Evolutionary conservation across 495 filamentous ascomycete genomes (phyloP), one percentile per base, ranked within the genome.

Genomic region (Lasiosphaeria ovina): DNA sequence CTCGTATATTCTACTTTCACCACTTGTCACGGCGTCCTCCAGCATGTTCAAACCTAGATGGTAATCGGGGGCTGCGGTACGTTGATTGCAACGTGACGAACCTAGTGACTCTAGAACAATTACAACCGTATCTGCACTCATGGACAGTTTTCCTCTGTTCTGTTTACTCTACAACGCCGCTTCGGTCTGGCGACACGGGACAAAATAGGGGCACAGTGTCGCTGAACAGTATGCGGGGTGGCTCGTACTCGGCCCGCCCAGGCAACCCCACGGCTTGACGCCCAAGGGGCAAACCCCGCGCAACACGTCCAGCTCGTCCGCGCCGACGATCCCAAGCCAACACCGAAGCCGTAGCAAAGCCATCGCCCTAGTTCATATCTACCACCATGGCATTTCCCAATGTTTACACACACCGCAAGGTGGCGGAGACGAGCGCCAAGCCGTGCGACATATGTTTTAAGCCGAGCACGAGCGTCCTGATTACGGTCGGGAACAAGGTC

Each of bases 381-480:
- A 4, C 44, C 16, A n/a, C 44, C 10, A 80, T 80, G 69, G 71
- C 88, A 31, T 82, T 96, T 44, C 82, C 84, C 31, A 98, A 98
- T 68, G 74, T 88, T 33, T 98, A 92, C 76, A 86, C 93, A 62
- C 87, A 93, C 59, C 90, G 95, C 51, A 89, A 84, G 60, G 94
- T 98, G 51, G 92, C 94, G 31, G 91, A 96, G 52, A 85, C 87
- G 45, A 82, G 84, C 9, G 81, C 87, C 4, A 96, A 91, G 72
- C 79, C 91, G 49, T 98, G 94, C 73, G 84, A 88, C 68, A 85
- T 98, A 61, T 98, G 94, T 79, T 93, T 87, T 80, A 96, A 94
- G 72, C 88, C 89, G 4, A 91, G 88, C 51, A 84, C 87, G 7
- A 92, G 85, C 67, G 94, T 98, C 32, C 78, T 98, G 59, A 88